A percentile compares a stretch with the other conserved stretches of the same genome.
Evolutionary conservation across 495 filamentous ascomycete species (phyloP).

Genomic region (Podospora comata): DNA sequence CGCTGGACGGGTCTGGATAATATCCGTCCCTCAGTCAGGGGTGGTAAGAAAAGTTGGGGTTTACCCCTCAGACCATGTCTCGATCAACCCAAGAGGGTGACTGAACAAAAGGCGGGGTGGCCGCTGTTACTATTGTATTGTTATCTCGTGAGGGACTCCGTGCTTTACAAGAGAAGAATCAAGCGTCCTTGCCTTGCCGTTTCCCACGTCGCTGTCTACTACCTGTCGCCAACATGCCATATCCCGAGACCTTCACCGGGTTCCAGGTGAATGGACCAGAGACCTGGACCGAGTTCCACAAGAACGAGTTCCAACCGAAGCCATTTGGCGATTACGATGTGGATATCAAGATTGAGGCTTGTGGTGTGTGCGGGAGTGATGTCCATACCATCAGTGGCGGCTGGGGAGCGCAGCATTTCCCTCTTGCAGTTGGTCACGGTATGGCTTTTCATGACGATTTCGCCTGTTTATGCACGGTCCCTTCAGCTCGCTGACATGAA

Average conservation of each 20-base stretch:
- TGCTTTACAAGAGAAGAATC: background rate
- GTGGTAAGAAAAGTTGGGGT: conserved; percentile 5
- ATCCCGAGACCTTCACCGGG: conserved; percentile 45
- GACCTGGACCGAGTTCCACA: conserved; percentile 53
- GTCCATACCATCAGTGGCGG: conserved; percentile 55
- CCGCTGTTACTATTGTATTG: background rate
- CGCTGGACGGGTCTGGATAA: conserved; percentile 16
- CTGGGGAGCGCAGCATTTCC: conserved; percentile 54
- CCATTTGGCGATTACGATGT: conserved; percentile 59
- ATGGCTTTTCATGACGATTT: background rate
- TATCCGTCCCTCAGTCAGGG: conserved; percentile 6
- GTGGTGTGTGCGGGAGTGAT: conserved; percentile 59
- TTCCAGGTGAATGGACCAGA: conserved; percentile 54
- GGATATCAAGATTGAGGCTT: conserved; percentile 52
- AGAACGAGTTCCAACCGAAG: conserved; percentile 56
- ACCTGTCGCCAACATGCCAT: conserved; percentile 30
- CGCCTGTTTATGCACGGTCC: background rate
- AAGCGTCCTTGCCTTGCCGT: background rate
- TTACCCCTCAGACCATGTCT: conserved; percentile 3
- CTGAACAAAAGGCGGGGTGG: conserved; percentile 15
- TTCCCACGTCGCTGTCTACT: background rate
- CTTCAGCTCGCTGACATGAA: conserved; percentile 14
- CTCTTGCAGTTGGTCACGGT: conserved; percentile 54
- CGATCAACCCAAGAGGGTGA: background rate
- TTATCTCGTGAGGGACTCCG: background rate